A percentile compares a stretch with the other conserved stretches of the same genome.
phyloP scores from a whole-genome alignment of 306 rosid genomes.

The Ceratonia siliqua region DNA sequence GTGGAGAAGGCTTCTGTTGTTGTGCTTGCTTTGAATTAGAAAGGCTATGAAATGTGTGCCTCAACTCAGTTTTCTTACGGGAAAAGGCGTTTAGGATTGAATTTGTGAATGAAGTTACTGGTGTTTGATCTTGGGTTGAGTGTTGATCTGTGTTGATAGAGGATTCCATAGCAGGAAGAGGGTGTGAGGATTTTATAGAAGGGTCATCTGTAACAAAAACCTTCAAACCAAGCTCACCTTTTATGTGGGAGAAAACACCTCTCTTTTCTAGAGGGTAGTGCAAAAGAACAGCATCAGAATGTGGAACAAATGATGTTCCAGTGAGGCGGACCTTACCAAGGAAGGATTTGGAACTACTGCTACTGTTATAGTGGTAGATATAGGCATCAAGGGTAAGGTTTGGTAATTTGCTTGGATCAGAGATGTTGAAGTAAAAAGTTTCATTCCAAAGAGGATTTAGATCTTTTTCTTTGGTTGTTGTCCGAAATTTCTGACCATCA shows the following conservation, averaged over 20 bases:
- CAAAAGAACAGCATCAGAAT: conserved; percentile 77
- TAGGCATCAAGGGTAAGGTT: conserved; percentile 66
- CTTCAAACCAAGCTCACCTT: conserved; percentile 93
- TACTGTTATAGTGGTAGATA: conserved; percentile 49
- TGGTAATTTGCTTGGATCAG: conserved; percentile 63
- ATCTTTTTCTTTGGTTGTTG: conserved; percentile 71
- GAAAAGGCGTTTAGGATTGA: conserved; percentile 44
- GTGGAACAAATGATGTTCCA: conserved; percentile 79
- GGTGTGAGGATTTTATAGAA: conserved; percentile 62
- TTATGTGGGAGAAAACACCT: conserved; percentile 55
- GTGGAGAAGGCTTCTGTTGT: conserved; percentile 35
- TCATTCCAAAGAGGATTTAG: conserved; percentile 88
- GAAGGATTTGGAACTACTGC: conserved; percentile 42
- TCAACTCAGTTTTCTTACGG: conserved; percentile 47
- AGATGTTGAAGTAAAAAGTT: conserved; percentile 73
- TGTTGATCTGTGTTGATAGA: conserved; percentile 30
- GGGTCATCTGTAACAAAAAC: conserved; percentile 80
- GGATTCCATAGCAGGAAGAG: conserved; percentile 72
- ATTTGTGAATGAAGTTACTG: conserved; percentile 34
- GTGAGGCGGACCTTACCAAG: conserved; percentile 80
- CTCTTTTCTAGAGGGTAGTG: conserved; percentile 86
- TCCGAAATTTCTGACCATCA: conserved; percentile 72
- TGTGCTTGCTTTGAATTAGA: conserved; percentile 47
- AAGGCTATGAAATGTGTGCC: conserved; percentile 61
- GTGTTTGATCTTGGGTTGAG: conserved; percentile 37